Evolutionary conservation across 345 rosid genomes (phyloP), one percentile per base, ranked within the genome.

Genomic region (thale cress (Arabidopsis thaliana)): DNA sequence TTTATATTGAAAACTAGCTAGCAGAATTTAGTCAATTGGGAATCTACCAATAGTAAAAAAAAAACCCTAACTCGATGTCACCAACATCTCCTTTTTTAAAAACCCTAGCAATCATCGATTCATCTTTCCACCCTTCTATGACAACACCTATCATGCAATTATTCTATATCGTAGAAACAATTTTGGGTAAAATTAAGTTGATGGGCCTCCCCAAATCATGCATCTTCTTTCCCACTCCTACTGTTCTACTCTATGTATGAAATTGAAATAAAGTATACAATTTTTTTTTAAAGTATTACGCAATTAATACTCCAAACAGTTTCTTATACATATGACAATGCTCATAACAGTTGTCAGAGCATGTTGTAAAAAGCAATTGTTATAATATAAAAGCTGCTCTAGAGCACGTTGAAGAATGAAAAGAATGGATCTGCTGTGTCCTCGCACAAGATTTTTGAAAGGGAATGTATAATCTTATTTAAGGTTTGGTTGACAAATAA

Each of bases 361-460:
- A 57, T 33, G 61, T 57, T 57, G 6, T 57, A 57, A 57, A 57
- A 57, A 57, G 61, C 11, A 20, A 2, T 20, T 16, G 11, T 48
- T 48, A 20, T 48, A 7, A 48, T 20, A 20, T 48, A 57, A 14
- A 57, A 16, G 24, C 41, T 3, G 24, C 23, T n/a, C 0, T 56
- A 33, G 61, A 57, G 11, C 41, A 57, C 33, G 41, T 57, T 8
- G 24, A 28, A 57, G 3, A 28, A 56, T 56, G 1, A 56, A 56
- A 56, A 7, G 36, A 0, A 56, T n/a, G 12, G 60, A 32, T 56
- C 40, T 32, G 40, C n/a, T 32, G 11, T 32, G 60, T 56, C 40
- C 60, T 32, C 23, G 40, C 3, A 32, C 20, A 7, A 32, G 6
- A 7, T 22, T 49, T 49, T 22, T 22, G 28, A 49, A 41, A 12